Evolutionary conservation across 1,284 basidiomycete genomes (phyloP).

Genomic region (Takashimella tepidaria): DNA sequence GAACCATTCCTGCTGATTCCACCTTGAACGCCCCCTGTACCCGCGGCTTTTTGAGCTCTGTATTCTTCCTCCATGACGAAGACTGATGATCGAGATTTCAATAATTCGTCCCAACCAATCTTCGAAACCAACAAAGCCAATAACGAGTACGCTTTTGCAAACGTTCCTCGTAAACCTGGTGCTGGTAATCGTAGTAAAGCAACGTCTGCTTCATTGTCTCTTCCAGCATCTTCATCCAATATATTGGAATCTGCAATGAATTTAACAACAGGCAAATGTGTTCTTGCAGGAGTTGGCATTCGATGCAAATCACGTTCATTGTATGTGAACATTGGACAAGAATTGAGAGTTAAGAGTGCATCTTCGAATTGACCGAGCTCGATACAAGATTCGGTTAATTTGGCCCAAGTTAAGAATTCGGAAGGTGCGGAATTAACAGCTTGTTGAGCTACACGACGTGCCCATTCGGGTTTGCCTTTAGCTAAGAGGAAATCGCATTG

Average conservation of each 20-base stretch:
- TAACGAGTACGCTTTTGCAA: slow-evolving; percentile 88
- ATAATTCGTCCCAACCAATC: slow-evolving; percentile 97
- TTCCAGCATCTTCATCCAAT: slow-evolving; percentile 54
- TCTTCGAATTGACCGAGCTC: slow-evolving; percentile 82
- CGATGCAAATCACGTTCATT: slow-evolving; percentile 94
- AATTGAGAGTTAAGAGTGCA: slow-evolving; percentile 87
- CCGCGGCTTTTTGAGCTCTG: slow-evolving; percentile 59
- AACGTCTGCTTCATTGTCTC: slow-evolving; percentile 91
- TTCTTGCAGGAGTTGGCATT: slow-evolving; percentile 70
- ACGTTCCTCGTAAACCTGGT: slow-evolving; percentile 89
- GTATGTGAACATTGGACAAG: slow-evolving; percentile 99
- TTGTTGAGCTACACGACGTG: slow-evolving; percentile 82
- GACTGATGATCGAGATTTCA: slow-evolving; percentile 86
- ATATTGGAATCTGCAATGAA: slow-evolving; percentile 70
- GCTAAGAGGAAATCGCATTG: slow-evolving; percentile 85
- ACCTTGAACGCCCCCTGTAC: slow-evolving; percentile 49
- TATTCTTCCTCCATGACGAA: slow-evolving; percentile 99
- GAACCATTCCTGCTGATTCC: slow-evolving; percentile 51
- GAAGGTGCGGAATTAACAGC: slow-evolving; percentile 97
- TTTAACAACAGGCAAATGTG: slow-evolving; percentile 80
- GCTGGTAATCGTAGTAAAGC: slow-evolving; percentile 89
- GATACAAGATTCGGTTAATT: slow-evolving; percentile 90
- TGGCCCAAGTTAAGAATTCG: slow-evolving; percentile 98
- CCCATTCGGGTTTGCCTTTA: slow-evolving; percentile 83
- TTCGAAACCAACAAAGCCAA: slow-evolving; percentile 83